phyloP scores from a whole-genome alignment of 345 rosid genomes.

The Murraya koenigii region DNA sequence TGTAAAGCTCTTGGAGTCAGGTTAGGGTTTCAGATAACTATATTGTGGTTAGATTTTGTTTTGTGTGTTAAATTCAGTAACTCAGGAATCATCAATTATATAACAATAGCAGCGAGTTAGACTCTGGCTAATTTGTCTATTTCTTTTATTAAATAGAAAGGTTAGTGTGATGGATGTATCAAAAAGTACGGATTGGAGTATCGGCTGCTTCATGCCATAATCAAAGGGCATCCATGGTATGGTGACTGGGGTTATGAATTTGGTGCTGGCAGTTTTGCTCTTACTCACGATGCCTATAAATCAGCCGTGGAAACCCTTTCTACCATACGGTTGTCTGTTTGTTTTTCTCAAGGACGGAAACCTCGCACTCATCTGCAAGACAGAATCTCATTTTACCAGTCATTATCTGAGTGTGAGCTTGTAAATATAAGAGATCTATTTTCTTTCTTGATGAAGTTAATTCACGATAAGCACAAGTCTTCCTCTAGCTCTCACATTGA shows the following conservation, averaged over 20 bases:
- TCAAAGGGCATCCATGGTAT: constrained; percentile 61
- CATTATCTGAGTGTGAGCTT: constrained; percentile 49
- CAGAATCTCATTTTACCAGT: constrained; percentile 43
- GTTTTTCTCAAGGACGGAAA: constrained; percentile 33
- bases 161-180: constrained; percentile 81
- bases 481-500: constrained; percentile 28
- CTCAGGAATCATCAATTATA: background rate
- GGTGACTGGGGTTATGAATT: constrained; percentile 78
- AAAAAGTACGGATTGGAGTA: constrained; percentile 60
- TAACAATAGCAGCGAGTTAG: background rate
- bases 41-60: background rate
- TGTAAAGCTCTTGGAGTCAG: constrained; percentile 59
- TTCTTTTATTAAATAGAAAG: constrained; percentile 39
- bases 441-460: constrained; percentile 42
- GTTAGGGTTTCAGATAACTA: constrained; percentile 24
- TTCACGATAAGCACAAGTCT: constrained; percentile 40
- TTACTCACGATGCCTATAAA: constrained; percentile 47
- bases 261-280: constrained; percentile 62
- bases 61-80: background rate
- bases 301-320: constrained; percentile 51
- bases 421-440: constrained; percentile 52
- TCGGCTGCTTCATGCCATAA: constrained; percentile 59
- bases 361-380: constrained; percentile 37
- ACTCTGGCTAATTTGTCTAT: constrained; percentile 1
- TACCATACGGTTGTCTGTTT: constrained; percentile 35